A percentile compares a stretch with the other conserved stretches of the same genome.
These are phyloP conservation scores for Xylaria sp. DNA, from an alignment of 2,329 filamentous ascomycete species.

Conservation along the genomic window DNA sequence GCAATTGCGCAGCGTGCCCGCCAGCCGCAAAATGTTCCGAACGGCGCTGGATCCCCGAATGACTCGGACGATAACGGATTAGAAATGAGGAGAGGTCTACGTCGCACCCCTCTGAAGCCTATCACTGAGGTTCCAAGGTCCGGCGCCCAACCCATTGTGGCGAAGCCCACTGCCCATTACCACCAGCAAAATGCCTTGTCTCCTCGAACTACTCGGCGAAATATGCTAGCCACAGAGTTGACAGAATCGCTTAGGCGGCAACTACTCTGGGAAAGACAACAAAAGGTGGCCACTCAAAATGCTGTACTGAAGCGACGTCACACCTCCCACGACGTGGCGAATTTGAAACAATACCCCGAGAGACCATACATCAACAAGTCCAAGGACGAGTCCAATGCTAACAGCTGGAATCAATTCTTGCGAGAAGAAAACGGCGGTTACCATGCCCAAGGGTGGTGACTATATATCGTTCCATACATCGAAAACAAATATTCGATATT, in stretches of 20 bases:
- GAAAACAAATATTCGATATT: slow-evolving; percentile 31
- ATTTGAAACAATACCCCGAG: slow-evolving; percentile 84
- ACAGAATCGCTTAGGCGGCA: slow-evolving; percentile 92
- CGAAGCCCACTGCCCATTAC: slow-evolving; percentile 70
- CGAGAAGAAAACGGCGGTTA: slow-evolving; percentile 85
- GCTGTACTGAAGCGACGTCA: slow-evolving; percentile 90
- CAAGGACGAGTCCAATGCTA: slow-evolving; percentile 70
- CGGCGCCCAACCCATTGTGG: slow-evolving; percentile 78
- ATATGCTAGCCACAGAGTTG: slow-evolving; percentile 95
- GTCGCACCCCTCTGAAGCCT: slow-evolving; percentile 59
- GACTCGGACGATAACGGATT: slow-evolving; percentile 71
- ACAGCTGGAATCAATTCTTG: slow-evolving; percentile 88
- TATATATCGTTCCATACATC: slow-evolving; percentile 4
- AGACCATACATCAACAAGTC: slow-evolving; percentile 68
- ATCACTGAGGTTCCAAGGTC: slow-evolving; percentile 74
- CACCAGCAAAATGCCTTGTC: slow-evolving; percentile 81
- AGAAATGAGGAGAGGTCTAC: slow-evolving; percentile 70
- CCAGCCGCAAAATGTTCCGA: slow-evolving; percentile 56
- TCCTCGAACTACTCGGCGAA: slow-evolving; percentile 88
- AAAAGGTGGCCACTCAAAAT: slow-evolving; percentile 89
- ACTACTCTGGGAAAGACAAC: slow-evolving; percentile 93
- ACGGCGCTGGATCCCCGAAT: slow-evolving; percentile 62
- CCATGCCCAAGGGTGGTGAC: slow-evolving; percentile 85
- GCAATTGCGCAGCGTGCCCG: slow-evolving; percentile 73
- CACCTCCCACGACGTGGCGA: slow-evolving; percentile 89